Percentiles rank a stretch among this genome's conserved stretches.
Evolutionary conservation across 2,329 filamentous ascomycete species (phyloP).

Genomic region (Coniochaeta sp.): DNA sequence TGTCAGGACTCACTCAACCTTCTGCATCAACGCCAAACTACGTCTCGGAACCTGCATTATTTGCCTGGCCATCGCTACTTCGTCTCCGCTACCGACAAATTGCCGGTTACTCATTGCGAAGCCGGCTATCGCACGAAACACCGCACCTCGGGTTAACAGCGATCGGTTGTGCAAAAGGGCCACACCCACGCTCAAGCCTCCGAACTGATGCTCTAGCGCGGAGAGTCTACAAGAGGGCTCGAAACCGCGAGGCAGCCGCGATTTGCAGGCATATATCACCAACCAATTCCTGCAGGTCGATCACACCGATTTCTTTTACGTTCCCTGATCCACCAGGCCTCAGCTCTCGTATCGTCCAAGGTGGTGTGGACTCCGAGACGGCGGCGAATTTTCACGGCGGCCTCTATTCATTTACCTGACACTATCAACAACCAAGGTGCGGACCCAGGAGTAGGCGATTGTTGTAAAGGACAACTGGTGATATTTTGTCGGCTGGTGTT

Average conservation of each 20-base stretch:
- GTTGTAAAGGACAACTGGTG: not conserved
- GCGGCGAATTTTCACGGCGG: not conserved
- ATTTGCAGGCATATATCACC: not conserved
- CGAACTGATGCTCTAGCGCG: not conserved
- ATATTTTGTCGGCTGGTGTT: not conserved
- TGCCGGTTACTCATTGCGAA: not conserved
- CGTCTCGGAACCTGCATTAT: not conserved
- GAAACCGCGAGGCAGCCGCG: not conserved
- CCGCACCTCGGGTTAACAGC: too few species aligned
- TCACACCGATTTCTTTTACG: slow-evolving; percentile 14
- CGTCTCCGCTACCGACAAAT: not conserved
- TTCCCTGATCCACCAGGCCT: slow-evolving; percentile 13
- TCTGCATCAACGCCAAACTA: not conserved
- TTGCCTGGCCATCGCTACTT: not conserved
- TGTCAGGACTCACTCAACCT: slow-evolving; percentile 13
- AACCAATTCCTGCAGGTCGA: slow-evolving; percentile 17
- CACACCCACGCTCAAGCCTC: not conserved
- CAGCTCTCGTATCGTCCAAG: not conserved
- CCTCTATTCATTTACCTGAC: not conserved
- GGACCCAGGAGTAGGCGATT: not conserved
- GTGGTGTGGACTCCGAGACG: not conserved
- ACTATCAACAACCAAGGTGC: not conserved
- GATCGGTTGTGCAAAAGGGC: not conserved
- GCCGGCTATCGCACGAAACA: not conserved
- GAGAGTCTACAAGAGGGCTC: not conserved